Conservation (phyloP, 257 asterid species). For the Solanum bulbocastanum region DNA sequence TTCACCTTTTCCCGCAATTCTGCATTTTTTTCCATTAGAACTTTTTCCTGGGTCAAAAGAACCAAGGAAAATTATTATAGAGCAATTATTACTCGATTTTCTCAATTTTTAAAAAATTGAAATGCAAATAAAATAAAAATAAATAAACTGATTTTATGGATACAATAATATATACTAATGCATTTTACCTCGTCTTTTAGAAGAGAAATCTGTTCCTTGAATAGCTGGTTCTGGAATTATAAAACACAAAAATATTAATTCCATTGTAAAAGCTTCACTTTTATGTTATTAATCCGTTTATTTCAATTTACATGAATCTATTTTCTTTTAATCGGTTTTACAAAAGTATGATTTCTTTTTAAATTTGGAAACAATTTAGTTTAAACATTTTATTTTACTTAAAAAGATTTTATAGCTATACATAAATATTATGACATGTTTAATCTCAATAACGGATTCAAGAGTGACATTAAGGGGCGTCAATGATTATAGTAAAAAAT, state of each 20-base stretch:
- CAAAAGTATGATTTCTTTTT: background rate
- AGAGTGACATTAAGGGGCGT: background rate
- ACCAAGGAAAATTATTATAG: background rate
- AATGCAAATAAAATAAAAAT: background rate
- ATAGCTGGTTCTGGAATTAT: conserved; percentile 22
- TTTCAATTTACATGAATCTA: background rate
- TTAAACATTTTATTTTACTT: background rate
- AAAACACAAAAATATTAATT: background rate
- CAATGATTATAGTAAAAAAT: background rate
- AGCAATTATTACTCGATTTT: background rate
- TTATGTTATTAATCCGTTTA: background rate
- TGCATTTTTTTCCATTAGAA: conserved; percentile 22
- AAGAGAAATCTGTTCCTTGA: conserved; percentile 21
- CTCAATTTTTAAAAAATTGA: no score
- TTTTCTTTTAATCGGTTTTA: background rate
- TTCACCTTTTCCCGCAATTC: conserved; percentile 37
- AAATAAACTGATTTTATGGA: background rate
- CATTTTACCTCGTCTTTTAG: conserved; percentile 35
- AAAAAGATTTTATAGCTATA: background rate
- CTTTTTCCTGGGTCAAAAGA: conserved; percentile 27
- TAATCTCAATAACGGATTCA: no score
- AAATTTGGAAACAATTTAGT: background rate
- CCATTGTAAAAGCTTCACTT: background rate
- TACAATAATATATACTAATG: background rate
- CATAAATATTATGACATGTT: background rate